These are phyloP conservation scores for Paecilomyces sp. DNA, from an alignment of 2,329 filamentous ascomycete species.

Conservation along the genomic window DNA sequence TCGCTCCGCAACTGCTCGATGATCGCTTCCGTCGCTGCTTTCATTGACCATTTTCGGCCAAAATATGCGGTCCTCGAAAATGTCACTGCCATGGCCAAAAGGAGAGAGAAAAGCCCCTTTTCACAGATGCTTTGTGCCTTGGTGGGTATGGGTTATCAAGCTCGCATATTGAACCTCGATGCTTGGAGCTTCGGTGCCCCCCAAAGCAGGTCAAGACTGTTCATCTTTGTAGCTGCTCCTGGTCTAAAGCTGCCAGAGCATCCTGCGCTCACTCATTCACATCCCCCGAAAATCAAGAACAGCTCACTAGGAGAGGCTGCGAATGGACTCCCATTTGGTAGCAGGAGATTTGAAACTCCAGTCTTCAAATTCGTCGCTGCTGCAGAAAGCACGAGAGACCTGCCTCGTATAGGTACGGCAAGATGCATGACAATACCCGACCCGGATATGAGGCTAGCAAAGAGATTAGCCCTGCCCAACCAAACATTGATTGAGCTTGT, in stretches of 20 bases:
- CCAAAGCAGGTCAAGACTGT: conserved; percentile 61
- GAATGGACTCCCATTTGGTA: conserved; percentile 55
- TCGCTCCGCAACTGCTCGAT: conserved; percentile 68
- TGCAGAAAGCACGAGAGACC: conserved; percentile 48
- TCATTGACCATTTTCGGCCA: conserved; percentile 66
- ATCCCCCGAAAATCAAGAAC: conserved; percentile 35
- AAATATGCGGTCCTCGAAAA: conserved; percentile 74
- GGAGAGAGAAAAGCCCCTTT: conserved; percentile 54
- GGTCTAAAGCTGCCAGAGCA: conserved; percentile 50
- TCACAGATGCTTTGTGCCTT: conserved; percentile 66
- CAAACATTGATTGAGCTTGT: conserved; percentile 50
- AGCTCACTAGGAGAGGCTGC: conserved; percentile 50
- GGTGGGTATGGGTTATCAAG: conserved; percentile 71
- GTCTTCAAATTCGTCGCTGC: conserved; percentile 56
- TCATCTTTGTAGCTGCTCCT: conserved; percentile 65
- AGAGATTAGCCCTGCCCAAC: conserved; percentile 30
- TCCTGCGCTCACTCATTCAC: conserved; percentile 57
- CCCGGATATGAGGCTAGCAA: conserved; percentile 60
- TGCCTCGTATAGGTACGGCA: conserved; percentile 58
- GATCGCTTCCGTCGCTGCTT: conserved; percentile 68
- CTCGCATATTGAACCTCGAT: conserved; percentile 60
- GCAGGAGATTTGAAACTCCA: conserved; percentile 38
- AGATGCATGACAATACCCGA: conserved; percentile 54
- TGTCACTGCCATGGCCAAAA: conserved; percentile 58
- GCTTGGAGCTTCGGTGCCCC: conserved; percentile 62